A percentile compares a stretch with the other conserved stretches of the same genome.
phyloP scores from a whole-genome alignment of 208 protist genomes.

The Leishmania arabica region DNA sequence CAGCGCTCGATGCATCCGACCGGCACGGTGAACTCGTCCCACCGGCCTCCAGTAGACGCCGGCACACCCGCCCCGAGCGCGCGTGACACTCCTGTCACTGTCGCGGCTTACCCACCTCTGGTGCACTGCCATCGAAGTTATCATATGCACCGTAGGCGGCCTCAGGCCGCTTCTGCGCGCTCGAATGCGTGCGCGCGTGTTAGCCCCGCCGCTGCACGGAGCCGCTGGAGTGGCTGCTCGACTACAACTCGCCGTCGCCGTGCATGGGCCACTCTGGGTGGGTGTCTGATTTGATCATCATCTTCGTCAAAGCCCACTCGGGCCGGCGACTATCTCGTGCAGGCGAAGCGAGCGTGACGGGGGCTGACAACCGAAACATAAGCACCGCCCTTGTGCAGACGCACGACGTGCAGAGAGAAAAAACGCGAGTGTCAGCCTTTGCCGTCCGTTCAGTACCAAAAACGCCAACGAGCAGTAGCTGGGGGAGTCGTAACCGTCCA shows the following conservation, averaged over 20 bases:
- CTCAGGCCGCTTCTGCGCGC: neutral
- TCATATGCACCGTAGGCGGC: neutral
- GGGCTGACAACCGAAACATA: neutral
- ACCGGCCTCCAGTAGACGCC: neutral
- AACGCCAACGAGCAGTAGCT: neutral
- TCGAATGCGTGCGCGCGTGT: neutral
- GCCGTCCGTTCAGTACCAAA: neutral
- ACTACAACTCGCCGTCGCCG: conserved; percentile 11
- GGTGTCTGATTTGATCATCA: neutral
- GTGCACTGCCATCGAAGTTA: neutral
- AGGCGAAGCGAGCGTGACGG: neutral
- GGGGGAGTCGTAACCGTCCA: neutral
- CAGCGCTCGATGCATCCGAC: conserved; percentile 36
- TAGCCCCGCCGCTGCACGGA: conserved; percentile 1
- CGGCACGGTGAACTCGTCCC: conserved; percentile 15
- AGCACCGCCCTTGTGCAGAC: neutral
- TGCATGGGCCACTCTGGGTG: neutral
- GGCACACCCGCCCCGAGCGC: neutral
- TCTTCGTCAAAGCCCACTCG: neutral
- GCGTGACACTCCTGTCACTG: neutral
- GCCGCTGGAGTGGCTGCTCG: conserved; percentile 8
- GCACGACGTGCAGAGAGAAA: neutral
- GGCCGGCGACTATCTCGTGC: neutral
- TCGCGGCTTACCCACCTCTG: neutral
- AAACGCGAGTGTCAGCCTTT: neutral